Percentiles rank a stretch among this genome's conserved stretches.
phyloP scores from a whole-genome alignment of 2,329 filamentous ascomycete species.

The Tothia fuscella region DNA sequence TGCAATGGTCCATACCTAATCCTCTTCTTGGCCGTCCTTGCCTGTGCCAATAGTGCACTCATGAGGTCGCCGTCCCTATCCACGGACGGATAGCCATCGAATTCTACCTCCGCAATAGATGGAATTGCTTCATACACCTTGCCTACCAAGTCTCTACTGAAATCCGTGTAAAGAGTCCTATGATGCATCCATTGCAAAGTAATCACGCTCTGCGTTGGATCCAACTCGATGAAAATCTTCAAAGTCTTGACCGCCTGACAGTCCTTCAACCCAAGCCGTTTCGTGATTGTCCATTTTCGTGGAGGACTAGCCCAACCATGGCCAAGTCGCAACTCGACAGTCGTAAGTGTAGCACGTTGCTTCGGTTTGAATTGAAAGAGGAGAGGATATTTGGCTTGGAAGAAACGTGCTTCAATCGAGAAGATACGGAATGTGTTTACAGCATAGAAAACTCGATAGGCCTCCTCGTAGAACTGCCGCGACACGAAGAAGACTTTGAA shows the following conservation, averaged over 20 bases:
- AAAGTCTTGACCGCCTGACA: slow-evolving; percentile 48
- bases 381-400: slow-evolving; percentile 57
- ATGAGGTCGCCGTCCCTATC: slow-evolving; percentile 55
- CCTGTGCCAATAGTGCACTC: slow-evolving; percentile 44
- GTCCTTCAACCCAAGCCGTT: slow-evolving; percentile 50
- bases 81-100: slow-evolving; percentile 58
- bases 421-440: slow-evolving; percentile 42
- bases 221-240: slow-evolving; percentile 58
- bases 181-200: slow-evolving; percentile 50
- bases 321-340: slow-evolving; percentile 58
- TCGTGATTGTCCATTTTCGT: slow-evolving; percentile 55
- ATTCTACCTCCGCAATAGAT: slow-evolving; percentile 46
- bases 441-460: slow-evolving; percentile 39
- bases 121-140: slow-evolving; percentile 47
- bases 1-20: slow-evolving; percentile 48
- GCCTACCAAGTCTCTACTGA: slow-evolving; percentile 46
- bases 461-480: slow-evolving; percentile 37
- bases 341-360: slow-evolving; percentile 49
- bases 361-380: slow-evolving; percentile 51
- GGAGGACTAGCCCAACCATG: slow-evolving; percentile 63
- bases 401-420: slow-evolving; percentile 45
- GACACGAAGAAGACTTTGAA: slow-evolving; percentile 30
- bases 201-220: slow-evolving; percentile 55
- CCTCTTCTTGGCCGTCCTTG: slow-evolving; percentile 35
- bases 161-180: slow-evolving; percentile 58